phyloP scores from a whole-genome alignment of 1,284 basidiomycete genomes.

The Erythrobasidium hasegawianum region DNA sequence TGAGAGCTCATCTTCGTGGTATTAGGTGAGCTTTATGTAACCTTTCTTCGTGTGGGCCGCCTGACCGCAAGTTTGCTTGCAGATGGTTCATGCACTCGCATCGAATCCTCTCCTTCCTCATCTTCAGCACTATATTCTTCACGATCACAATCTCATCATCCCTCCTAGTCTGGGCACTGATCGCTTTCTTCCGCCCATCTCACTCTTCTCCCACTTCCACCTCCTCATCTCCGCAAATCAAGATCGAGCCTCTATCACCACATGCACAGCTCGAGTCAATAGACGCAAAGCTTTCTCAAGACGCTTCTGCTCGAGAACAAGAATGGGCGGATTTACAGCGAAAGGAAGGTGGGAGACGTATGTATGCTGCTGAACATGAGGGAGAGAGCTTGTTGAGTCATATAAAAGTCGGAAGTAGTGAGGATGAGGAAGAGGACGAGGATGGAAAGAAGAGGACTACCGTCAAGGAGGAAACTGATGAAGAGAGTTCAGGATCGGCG shows the following conservation, averaged over 20 bases:
- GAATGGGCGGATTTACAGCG: background rate
- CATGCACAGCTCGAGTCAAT: background rate
- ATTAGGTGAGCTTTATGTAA: conserved; percentile 10
- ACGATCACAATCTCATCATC: conserved; percentile 22
- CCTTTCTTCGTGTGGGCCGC: too few species aligned
- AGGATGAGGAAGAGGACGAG: background rate
- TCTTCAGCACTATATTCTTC: conserved; percentile 34
- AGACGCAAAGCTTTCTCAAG: background rate
- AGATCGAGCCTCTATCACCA: background rate
- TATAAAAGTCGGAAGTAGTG: background rate
- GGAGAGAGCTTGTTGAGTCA: background rate
- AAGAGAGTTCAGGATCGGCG: background rate
- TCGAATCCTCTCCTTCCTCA: conserved; percentile 30
- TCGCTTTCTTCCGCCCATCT: conserved; percentile 11
- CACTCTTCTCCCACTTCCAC: background rate
- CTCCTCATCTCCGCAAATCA: background rate
- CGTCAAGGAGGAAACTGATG: background rate
- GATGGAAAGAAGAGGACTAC: background rate
- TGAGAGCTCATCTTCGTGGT: conserved; percentile 34
- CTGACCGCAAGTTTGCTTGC: too few species aligned
- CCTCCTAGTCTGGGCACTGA: conserved; percentile 27
- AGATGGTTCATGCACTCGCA: conserved; percentile 37
- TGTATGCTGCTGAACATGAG: background rate
- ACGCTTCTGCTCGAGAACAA: background rate
- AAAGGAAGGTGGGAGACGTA: background rate